These are phyloP conservation scores for Crucihimalaya himalaica DNA, from an alignment of 345 rosid genomes.

Conservation along the genomic window DNA sequence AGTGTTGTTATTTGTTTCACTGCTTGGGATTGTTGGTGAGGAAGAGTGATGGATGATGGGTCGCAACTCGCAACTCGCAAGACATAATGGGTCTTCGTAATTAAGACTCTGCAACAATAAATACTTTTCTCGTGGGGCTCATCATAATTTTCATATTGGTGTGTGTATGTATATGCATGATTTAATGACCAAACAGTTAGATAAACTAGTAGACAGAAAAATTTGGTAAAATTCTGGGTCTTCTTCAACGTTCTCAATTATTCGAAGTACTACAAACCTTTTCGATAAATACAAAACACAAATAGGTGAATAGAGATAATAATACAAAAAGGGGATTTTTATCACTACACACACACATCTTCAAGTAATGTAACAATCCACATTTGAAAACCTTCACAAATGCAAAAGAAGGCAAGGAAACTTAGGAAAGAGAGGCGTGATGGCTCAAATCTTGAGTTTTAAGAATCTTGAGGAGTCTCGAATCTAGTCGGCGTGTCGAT, in stretches of 20 bases:
- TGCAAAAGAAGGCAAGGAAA: not conserved
- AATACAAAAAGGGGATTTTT: conserved; percentile 2
- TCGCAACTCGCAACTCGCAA: conserved; percentile 30
- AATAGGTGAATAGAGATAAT: conserved; percentile 1
- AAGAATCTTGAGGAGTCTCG: conserved; percentile 92
- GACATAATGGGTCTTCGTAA: conserved; percentile 27
- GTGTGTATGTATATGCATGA: not conserved
- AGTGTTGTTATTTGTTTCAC: not conserved
- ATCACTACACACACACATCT: conserved; percentile 22
- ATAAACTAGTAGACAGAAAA: too few species aligned
- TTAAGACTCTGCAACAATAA: conserved; percentile 38
- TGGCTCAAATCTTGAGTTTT: not conserved
- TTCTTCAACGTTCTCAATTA: conserved; percentile 25
- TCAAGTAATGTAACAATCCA: conserved; percentile 18
- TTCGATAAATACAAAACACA: conserved; percentile 24
- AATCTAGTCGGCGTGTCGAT: conserved; percentile 92
- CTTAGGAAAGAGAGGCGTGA: not conserved
- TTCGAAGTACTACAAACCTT: conserved; percentile 13
- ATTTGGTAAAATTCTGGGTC: not conserved
- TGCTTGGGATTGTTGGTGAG: conserved; percentile 13
- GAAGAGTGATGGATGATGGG: conserved; percentile 15
- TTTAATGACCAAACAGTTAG: not conserved
- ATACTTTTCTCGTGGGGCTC: conserved; percentile 21
- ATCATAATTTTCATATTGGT: not conserved
- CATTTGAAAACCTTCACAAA: not conserved